These are phyloP conservation scores for Hypomontagnella monticulosa DNA, from an alignment of 495 filamentous ascomycete species.

Conservation along the genomic window DNA sequence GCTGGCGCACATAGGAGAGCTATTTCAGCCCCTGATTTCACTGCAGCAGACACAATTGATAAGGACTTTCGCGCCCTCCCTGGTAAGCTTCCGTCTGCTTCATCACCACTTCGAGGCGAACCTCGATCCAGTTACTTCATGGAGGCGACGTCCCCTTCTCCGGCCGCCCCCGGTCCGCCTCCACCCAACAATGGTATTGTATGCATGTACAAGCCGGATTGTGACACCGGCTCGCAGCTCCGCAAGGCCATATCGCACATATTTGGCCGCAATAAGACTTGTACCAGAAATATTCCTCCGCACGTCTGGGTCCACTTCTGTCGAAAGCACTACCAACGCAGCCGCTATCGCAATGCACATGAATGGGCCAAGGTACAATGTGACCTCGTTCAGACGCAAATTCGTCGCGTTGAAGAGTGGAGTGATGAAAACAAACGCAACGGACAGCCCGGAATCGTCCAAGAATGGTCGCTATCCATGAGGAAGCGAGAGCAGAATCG, in stretches of 20 bases:
- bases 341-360: conserved; percentile 69
- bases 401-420: conserved; percentile 69
- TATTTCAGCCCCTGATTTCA: conserved; percentile 51
- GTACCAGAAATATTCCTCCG: conserved; percentile 72
- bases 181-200: conserved; percentile 21
- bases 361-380: conserved; percentile 69
- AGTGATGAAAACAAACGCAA: conserved; percentile 51
- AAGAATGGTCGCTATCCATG: conserved; percentile 58
- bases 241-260: conserved; percentile 85
- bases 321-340: conserved; percentile 86
- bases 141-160: conserved; percentile 34
- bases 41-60: conserved; percentile 20
- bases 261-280: conserved; percentile 87
- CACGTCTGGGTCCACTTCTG: conserved; percentile 77
- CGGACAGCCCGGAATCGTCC: conserved; percentile 55
- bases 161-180: conserved; percentile 23
- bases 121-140: conserved; percentile 21
- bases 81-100: background rate
- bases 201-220: conserved; percentile 54
- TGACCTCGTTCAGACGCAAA: conserved; percentile 65
- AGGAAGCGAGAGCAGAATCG: conserved; percentile 65
- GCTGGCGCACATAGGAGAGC: conserved; percentile 50
- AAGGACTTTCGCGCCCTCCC: conserved; percentile 7
- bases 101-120: conserved; percentile 6
- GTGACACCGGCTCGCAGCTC: conserved; percentile 60